These are phyloP conservation scores for Colletotrichum sp. DNA, from an alignment of 2,329 filamentous ascomycete species.

Conservation along the genomic window DNA sequence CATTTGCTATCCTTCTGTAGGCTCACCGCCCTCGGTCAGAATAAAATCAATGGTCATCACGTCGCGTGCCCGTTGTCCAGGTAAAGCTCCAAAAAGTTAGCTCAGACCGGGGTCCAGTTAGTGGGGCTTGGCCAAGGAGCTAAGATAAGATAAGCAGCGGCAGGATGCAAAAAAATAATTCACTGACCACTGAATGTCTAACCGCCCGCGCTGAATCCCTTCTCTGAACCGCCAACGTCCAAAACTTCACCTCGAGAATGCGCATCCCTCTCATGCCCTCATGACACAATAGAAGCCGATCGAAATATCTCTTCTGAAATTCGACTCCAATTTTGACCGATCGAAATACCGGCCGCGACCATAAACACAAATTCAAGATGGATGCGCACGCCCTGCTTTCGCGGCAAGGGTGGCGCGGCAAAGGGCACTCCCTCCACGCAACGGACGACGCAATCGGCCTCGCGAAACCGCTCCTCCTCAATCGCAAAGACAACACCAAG, in stretches of 20 bases:
- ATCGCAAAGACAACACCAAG: slow-evolving; percentile 79
- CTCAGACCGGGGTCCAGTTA: neutral
- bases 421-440: slow-evolving; percentile 85
- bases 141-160: slow-evolving; percentile 21
- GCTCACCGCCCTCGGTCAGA: neutral
- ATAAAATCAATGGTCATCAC: neutral
- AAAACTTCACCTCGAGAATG: neutral
- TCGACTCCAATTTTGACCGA: neutral
- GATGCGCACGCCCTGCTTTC: slow-evolving; percentile 83
- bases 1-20: neutral
- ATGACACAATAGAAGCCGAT: neutral
- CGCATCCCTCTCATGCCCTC: neutral
- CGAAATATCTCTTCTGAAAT: neutral
- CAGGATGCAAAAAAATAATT: slow-evolving; percentile 11
- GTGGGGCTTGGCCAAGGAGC: neutral
- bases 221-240: neutral
- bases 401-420: slow-evolving; percentile 88
- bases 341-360: neutral
- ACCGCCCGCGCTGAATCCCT: neutral
- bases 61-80: neutral
- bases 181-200: neutral
- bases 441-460: slow-evolving; percentile 76
- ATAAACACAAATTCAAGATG: slow-evolving; percentile 56
- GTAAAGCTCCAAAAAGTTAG: neutral
- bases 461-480: slow-evolving; percentile 80